Conservation (phyloP, 331 rosid genomes). For the Malus hybrid region DNA sequence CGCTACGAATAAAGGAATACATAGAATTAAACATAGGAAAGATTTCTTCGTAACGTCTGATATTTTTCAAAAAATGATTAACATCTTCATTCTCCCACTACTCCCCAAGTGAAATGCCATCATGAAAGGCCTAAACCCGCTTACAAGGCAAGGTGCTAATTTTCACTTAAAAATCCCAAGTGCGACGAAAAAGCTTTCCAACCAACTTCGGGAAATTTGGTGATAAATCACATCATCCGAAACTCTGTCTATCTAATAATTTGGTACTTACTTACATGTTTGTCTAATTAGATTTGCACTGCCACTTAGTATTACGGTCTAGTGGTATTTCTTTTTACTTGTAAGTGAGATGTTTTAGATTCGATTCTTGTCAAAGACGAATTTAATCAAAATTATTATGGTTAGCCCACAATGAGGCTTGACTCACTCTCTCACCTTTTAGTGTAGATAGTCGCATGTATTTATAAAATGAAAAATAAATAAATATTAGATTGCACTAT, state of each 20-base stretch:
- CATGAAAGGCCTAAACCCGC: not conserved
- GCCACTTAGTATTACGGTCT: too few relatives aligned
- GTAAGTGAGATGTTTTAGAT: too few relatives aligned
- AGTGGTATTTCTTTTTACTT: too few relatives aligned
- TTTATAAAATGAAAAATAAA: too few relatives aligned
- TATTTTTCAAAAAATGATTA: too few relatives aligned
- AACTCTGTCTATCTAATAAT: too few relatives aligned
- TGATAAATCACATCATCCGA: not conserved
- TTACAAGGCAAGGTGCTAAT: not conserved
- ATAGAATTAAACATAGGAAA: not conserved
- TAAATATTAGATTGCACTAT: not conserved
- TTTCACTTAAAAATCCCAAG: not conserved
- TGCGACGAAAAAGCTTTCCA: not conserved
- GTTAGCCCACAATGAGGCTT: too few relatives aligned
- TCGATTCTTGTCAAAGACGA: rapidly evolving
- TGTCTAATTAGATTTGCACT: too few relatives aligned
- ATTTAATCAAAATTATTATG: too few relatives aligned
- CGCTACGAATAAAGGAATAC: not conserved
- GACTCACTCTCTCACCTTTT: too few relatives aligned
- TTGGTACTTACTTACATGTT: not conserved
- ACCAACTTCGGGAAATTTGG: not conserved
- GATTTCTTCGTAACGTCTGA: too few relatives aligned
- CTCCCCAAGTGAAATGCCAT: not conserved
- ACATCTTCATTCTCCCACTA: not conserved
- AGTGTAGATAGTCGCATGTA: too few relatives aligned